phyloP scores from a whole-genome alignment of 2,329 filamentous ascomycete genomes.

The Fusarium veterinarium region DNA sequence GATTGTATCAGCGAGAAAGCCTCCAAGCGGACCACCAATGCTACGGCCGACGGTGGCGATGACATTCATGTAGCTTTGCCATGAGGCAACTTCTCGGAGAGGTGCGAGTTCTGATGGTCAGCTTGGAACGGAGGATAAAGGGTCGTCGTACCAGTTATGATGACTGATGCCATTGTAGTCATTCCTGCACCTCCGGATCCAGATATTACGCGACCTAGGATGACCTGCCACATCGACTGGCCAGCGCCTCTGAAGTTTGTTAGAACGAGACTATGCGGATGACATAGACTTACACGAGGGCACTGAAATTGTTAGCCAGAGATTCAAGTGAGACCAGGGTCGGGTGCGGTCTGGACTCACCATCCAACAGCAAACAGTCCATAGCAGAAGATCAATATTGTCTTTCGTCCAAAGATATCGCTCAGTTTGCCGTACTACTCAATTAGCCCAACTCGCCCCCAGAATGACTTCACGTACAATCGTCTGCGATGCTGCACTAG shows the following conservation, averaged over 20 bases:
- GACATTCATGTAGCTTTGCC: conserved; percentile 66
- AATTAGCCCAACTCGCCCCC: neutral
- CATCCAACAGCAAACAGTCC: conserved; percentile 46
- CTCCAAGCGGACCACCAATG: conserved; percentile 66
- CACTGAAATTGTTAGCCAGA: conserved; percentile 6
- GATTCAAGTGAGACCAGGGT: neutral
- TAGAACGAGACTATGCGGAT: neutral
- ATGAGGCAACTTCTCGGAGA: conserved; percentile 63
- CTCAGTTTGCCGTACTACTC: conserved; percentile 50
- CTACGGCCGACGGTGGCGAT: conserved; percentile 63
- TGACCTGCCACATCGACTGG: conserved; percentile 59
- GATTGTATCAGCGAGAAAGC: conserved; percentile 68
- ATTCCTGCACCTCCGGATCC: conserved; percentile 65
- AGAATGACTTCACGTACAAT: neutral
- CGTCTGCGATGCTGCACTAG: conserved; percentile 47
- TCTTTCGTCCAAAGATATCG: conserved; percentile 46
- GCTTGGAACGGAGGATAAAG: neutral
- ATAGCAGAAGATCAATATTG: conserved; percentile 44
- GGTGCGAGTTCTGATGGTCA: conserved; percentile 58
- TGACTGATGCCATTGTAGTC: conserved; percentile 53
- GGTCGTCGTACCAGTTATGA: neutral
- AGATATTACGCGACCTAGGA: conserved; percentile 63
- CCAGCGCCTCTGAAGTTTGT: conserved; percentile 51
- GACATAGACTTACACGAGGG: conserved; percentile 26
- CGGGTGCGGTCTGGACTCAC: conserved; percentile 48